phyloP scores from a whole-genome alignment of 768 basidiomycete species.

The Leccinum barrowsii region DNA sequence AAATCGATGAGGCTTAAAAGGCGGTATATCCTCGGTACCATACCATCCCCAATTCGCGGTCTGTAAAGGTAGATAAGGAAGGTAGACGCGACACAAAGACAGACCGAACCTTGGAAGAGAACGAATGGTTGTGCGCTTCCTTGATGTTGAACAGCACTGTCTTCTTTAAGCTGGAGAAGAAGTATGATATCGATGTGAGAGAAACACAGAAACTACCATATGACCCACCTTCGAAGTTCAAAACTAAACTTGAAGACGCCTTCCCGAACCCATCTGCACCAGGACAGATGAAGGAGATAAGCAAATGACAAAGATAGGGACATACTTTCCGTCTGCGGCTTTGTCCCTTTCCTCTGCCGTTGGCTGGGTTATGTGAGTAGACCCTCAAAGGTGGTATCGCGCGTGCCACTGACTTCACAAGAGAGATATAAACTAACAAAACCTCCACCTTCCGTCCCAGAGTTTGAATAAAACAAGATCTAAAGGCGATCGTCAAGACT shows the following conservation, averaged over 20 bases:
- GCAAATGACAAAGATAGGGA: background rate
- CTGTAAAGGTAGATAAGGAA: conserved; percentile 33
- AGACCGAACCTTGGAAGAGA: conserved; percentile 59
- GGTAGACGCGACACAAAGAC: background rate
- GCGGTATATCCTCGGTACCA: conserved; percentile 2
- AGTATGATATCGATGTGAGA: background rate
- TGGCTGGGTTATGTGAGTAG: conserved; percentile 45
- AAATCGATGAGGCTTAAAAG: background rate
- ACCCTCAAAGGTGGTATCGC: background rate
- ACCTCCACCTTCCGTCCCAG: conserved; percentile 57
- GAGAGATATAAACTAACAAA: conserved; percentile 78
- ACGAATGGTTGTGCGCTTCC: conserved; percentile 80
- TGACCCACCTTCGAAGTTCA: conserved; percentile 64
- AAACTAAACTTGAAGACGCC: conserved; percentile 86
- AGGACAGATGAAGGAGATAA: background rate
- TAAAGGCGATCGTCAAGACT: conserved; percentile 26
- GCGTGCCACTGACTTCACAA: conserved; percentile 60
- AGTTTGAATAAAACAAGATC: conserved; percentile 84
- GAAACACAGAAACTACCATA: background rate
- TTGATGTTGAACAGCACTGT: conserved; percentile 57
- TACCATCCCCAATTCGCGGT: conserved; percentile 91
- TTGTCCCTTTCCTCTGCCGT: conserved; percentile 72
- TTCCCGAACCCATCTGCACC: conserved; percentile 72
- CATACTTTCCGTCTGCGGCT: conserved; percentile 57
- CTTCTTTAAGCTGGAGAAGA: conserved; percentile 39